Percentiles rank a stretch among this genome's conserved stretches.
These are phyloP conservation scores for Scolecobasidium constrictum DNA, from an alignment of 2,329 filamentous ascomycete species.

Conservation along the genomic window DNA sequence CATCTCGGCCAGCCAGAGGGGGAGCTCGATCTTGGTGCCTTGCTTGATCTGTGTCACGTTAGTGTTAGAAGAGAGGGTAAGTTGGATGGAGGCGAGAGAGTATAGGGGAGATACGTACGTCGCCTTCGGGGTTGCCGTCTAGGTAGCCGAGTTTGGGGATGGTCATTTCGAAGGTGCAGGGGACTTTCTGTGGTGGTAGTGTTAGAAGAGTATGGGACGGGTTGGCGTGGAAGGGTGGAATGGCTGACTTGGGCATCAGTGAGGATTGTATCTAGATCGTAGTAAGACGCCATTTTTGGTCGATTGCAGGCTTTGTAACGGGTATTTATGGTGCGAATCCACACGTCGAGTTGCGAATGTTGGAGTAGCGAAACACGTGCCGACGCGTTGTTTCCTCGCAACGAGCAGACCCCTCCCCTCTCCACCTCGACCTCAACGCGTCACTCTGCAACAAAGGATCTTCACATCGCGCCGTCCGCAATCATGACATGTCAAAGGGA, in stretches of 20 bases:
- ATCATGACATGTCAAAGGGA: slow-evolving; percentile 9
- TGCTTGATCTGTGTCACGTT: slow-evolving; percentile 54
- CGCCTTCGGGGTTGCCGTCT: slow-evolving; percentile 64
- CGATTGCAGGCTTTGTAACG: too few species aligned
- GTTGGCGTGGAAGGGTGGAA: neutral
- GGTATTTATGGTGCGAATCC: too few species aligned
- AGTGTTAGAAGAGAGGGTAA: slow-evolving; percentile 9
- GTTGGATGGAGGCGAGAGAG: neutral
- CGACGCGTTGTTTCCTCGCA: too few species aligned
- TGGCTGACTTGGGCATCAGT: slow-evolving; percentile 63
- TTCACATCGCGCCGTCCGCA: neutral
- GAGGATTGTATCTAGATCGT: slow-evolving; percentile 73
- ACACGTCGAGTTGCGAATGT: too few species aligned
- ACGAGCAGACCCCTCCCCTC: too few species aligned
- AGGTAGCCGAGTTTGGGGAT: slow-evolving; percentile 81
- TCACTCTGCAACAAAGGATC: neutral
- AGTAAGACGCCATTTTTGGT: slow-evolving; percentile 59
- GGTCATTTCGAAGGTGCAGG: slow-evolving; percentile 87
- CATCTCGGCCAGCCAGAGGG: slow-evolving; percentile 92
- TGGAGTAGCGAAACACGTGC: too few species aligned
- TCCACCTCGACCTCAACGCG: too few species aligned
- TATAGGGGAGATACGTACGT: slow-evolving; percentile 30
- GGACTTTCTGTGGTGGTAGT: slow-evolving; percentile 61
- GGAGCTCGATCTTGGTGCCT: slow-evolving; percentile 70
- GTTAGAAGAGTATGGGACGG: slow-evolving; percentile 8